phyloP scores from a whole-genome alignment of 2,329 filamentous ascomycete species.

The Colletotrichum tanaceti region DNA sequence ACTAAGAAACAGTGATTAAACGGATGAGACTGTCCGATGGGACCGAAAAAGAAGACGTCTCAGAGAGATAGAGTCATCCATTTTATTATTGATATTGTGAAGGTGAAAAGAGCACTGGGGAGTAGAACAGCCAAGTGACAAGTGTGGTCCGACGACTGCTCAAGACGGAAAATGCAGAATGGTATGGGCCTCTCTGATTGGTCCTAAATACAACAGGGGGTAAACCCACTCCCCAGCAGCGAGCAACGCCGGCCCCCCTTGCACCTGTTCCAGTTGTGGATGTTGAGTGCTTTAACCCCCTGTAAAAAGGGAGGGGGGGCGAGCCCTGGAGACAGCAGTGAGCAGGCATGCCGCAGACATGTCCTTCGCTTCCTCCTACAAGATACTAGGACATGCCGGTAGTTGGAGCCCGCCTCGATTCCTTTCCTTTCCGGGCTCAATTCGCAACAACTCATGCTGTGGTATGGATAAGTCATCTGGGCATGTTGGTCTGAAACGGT shows the following conservation, averaged over 20 bases:
- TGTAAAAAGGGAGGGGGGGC: background rate
- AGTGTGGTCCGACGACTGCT: constrained; percentile 13
- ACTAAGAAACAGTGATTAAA: background rate
- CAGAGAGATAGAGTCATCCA: background rate
- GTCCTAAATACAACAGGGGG: constrained; percentile 1
- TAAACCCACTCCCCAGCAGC: constrained; percentile 9
- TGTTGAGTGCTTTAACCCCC: constrained; percentile 23
- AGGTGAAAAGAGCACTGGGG: background rate
- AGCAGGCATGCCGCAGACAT: constrained; percentile 19
- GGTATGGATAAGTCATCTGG: background rate
- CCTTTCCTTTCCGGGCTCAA: constrained; percentile 7
- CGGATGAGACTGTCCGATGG: background rate
- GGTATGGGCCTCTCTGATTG: constrained; percentile 24
- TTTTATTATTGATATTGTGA: background rate
- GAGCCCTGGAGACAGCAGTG: background rate
- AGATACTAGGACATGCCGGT: constrained; percentile 35
- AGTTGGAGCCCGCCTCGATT: constrained; percentile 10
- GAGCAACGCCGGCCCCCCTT: background rate
- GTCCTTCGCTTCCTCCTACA: constrained; percentile 19
- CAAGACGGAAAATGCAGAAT: constrained; percentile 29
- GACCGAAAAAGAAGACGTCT: background rate
- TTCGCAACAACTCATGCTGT: constrained; percentile 6
- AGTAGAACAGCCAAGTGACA: no score
- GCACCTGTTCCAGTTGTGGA: background rate
- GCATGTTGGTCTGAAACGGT: constrained; percentile 23